A percentile compares a stretch with the other conserved stretches of the same genome.
These are phyloP conservation scores for Serendipita sp. DNA, from an alignment of 768 basidiomycete species.

Conservation along the genomic window DNA sequence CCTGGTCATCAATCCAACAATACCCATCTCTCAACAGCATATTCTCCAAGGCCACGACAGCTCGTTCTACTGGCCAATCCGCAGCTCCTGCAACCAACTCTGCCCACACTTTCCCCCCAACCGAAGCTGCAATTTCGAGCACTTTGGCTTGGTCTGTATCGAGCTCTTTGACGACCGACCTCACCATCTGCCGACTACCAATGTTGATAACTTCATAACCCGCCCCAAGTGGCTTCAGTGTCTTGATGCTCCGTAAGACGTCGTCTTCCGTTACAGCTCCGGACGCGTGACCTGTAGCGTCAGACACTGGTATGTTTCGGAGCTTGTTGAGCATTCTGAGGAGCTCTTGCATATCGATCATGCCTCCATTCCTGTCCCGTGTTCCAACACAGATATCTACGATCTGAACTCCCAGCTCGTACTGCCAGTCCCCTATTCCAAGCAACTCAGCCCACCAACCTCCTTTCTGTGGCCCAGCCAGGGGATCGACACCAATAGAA, in stretches of 20 bases:
- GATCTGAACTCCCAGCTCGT: constrained; percentile 89
- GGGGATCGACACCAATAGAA: constrained; percentile 85
- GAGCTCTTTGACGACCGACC: constrained; percentile 78
- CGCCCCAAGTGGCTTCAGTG: constrained; percentile 74
- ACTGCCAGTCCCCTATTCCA: constrained; percentile 79
- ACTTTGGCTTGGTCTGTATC: constrained; percentile 80
- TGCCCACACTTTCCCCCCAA: constrained; percentile 55
- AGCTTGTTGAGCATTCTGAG: constrained; percentile 62
- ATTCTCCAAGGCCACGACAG: constrained; percentile 65
- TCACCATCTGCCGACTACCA: constrained; percentile 59
- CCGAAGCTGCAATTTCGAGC: constrained; percentile 46
- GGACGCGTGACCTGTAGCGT: not conserved
- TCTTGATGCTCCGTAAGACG: constrained; percentile 66
- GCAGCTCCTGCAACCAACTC: constrained; percentile 39
- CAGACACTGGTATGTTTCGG: constrained; percentile 33
- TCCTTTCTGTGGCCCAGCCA: constrained; percentile 69
- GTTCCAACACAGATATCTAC: constrained; percentile 85
- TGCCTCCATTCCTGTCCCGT: constrained; percentile 76
- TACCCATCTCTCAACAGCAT: constrained; percentile 83
- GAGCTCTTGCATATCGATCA: constrained; percentile 80
- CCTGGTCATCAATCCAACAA: constrained; percentile 92
- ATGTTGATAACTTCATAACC: constrained; percentile 77
- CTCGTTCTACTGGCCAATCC: constrained; percentile 69
- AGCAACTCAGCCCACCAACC: constrained; percentile 89
- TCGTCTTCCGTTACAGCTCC: constrained; percentile 76